Evolutionary conservation across 148 eudicot species (phyloP).

Genomic region (Rhododendron kiyosumense): DNA sequence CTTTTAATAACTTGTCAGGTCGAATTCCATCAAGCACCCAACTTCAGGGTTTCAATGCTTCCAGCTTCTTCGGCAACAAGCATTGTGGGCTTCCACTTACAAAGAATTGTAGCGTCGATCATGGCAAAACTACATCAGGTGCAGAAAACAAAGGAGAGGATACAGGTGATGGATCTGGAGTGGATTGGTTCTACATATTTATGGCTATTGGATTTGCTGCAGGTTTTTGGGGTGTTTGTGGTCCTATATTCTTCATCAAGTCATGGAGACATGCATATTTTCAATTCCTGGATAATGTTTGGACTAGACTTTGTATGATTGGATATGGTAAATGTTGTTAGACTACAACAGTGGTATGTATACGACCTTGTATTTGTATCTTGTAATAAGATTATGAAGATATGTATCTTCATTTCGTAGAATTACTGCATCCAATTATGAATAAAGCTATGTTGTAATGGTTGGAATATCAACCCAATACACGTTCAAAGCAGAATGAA

Average conservation of each 20-base stretch:
- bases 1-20: constrained; percentile 5
- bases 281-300: not conserved
- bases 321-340: not conserved
- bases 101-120: not conserved
- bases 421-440: not conserved
- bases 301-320: not conserved
- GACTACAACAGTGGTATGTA: not conserved
- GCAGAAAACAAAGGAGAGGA: not conserved
- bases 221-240: not conserved
- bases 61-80: not conserved
- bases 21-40: constrained; percentile 1
- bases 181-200: not conserved
- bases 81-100: not conserved
- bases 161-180: not conserved
- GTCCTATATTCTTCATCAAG: not conserved
- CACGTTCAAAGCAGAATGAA: not conserved
- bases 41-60: not conserved
- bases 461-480: too few species aligned
- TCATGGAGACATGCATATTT: not conserved
- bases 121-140: not conserved
- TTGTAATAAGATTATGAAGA: not conserved
- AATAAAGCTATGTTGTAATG: too few species aligned
- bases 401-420: not conserved
- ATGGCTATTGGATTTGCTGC: not conserved
- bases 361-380: not conserved